Conservation (phyloP, 257 asterid species). For the Phtheirospermum japonicum region DNA sequence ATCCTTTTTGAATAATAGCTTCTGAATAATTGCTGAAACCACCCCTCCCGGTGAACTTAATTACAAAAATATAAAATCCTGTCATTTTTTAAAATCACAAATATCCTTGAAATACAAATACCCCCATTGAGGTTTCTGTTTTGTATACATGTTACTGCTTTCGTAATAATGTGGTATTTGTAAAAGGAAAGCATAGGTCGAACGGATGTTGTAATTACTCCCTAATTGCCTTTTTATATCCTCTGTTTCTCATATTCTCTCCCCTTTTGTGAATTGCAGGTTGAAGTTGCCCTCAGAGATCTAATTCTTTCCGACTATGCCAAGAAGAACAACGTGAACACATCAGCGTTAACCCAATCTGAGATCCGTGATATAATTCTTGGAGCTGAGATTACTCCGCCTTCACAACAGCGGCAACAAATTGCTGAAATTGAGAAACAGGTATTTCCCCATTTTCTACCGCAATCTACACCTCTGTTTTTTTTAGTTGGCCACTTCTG, state of each 20-base stretch:
- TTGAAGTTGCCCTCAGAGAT: conserved; percentile 96
- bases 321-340: conserved; percentile 95
- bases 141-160: not conserved
- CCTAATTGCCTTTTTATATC: not conserved
- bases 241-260: conserved; percentile 15
- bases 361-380: conserved; percentile 98
- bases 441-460: conserved; percentile 36
- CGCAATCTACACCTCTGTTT: not conserved
- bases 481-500: not conserved
- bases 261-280: conserved; percentile 43
- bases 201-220: not conserved
- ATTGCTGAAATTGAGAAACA: conserved; percentile 97
- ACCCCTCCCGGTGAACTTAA: not conserved
- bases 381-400: conserved; percentile 99
- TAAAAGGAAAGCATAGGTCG: not conserved
- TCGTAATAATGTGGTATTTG: not conserved
- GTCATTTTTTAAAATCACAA: not conserved
- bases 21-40: not conserved
- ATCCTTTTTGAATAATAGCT: not conserved
- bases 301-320: conserved; percentile 96
- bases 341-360: conserved; percentile 90
- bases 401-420: conserved; percentile 96
- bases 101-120: not conserved
- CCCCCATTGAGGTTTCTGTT: not conserved
- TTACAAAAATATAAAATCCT: not conserved